Conservation (phyloP, 2,329 filamentous ascomycete species). For the Paraphaeosphaeria minitans region DNA sequence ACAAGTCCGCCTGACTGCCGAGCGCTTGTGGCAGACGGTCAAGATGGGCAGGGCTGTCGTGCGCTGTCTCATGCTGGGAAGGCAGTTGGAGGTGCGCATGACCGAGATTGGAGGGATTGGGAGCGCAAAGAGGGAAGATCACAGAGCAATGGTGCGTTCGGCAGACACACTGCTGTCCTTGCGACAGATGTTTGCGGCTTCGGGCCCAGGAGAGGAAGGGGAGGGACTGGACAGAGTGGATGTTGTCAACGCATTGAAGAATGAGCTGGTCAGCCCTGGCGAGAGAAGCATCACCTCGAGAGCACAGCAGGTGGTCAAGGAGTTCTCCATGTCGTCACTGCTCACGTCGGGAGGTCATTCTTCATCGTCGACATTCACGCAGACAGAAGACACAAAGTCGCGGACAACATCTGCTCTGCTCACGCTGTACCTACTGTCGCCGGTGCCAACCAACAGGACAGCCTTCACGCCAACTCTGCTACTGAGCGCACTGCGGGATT, state of each 20-base stretch:
- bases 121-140: conserved; percentile 67
- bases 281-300: conserved; percentile 75
- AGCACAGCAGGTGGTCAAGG: conserved; percentile 78
- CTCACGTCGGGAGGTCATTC: conserved; percentile 42
- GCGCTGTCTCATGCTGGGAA: conserved; percentile 78
- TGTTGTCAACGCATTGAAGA: conserved; percentile 72
- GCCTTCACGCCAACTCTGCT: conserved; percentile 67
- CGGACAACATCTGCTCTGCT: conserved; percentile 74
- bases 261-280: conserved; percentile 70
- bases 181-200: conserved; percentile 71
- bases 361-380: conserved; percentile 57
- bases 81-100: conserved; percentile 87
- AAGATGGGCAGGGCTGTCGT: conserved; percentile 76
- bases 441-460: conserved; percentile 58
- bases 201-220: conserved; percentile 74
- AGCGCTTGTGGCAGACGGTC: conserved; percentile 80
- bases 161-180: conserved; percentile 78
- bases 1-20: conserved; percentile 76
- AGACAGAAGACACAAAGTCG: conserved; percentile 75
- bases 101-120: conserved; percentile 65
- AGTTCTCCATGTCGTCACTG: conserved; percentile 75
- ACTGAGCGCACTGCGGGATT: conserved; percentile 76
- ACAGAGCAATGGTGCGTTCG: conserved; percentile 79
- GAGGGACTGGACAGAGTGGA: conserved; percentile 75
- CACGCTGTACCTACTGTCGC: conserved; percentile 81